Evolutionary conservation across 768 basidiomycete species (phyloP), one percentile per base, ranked within the genome.

Genomic region (Phylloporus sp.): DNA sequence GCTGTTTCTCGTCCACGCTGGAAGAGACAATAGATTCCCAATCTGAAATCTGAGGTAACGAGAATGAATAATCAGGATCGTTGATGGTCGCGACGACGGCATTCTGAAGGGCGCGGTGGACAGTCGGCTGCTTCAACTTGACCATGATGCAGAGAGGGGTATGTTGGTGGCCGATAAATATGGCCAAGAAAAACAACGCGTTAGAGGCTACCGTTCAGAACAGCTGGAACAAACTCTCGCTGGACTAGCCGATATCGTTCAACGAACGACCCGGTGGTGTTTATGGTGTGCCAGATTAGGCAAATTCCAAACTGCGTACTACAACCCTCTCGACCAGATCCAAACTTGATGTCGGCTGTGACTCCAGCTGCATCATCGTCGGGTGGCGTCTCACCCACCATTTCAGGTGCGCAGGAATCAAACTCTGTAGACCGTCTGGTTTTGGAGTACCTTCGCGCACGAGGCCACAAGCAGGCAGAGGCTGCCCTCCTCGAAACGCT

Each of bases 391-490:
- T 71, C 68, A 9, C 70, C 71, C 18, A 60, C 66, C 8, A 64
- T 62, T 8, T 53, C 50, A 22, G 57, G 48, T 23, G 47, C 67
- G 12, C 70, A 70, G 42, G 67, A 71, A 41, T 35, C 60, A n/a
- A 59, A 45, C n/a, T 58, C 63, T 4, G 59, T 67, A 6, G 76
- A 80, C 47, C 71, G 70, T 16, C 59, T 76, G 2, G 72, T 80
- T 22, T 53, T 80, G 29, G 76, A 79, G n/a, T 80, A 80, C 56
- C 70, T 80, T 45, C 76, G 75, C 32, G 28, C 69, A 22, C 64
- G 77, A 41, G 78, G 78, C n/a, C 69, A 77, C 60, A 73, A 70
- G 53, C 59, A 63, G 36, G 75, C 77, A 13, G 79, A 78, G 56
- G 59, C 74, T 39, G 68, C 68, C 22, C 63, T 80, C 45, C 59